Conservation (phyloP, 192 early-diverging fungal species). For the Linnemannia exigua region DNA sequence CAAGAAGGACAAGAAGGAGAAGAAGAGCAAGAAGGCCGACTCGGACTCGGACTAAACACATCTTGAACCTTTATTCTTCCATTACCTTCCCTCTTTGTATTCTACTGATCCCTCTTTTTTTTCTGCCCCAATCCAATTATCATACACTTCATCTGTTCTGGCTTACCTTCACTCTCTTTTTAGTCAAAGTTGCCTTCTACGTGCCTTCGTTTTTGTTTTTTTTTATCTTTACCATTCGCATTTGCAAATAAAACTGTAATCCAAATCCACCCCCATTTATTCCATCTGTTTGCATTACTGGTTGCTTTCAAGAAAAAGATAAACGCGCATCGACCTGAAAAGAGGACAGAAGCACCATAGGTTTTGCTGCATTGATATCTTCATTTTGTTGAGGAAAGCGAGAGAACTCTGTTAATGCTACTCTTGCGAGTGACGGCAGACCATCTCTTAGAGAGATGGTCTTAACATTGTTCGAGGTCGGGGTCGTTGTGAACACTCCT, state of each 20-base stretch:
- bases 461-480: too few species aligned
- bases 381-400: too few species aligned
- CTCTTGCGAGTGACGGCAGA: too few species aligned
- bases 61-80: neutral
- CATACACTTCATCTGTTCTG: too few species aligned
- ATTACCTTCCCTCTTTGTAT: neutral
- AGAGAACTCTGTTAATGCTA: too few species aligned
- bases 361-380: too few species aligned
- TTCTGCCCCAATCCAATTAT: too few species aligned
- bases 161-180: neutral
- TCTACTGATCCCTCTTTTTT: neutral
- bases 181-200: neutral
- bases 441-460: too few species aligned
- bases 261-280: neutral
- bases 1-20: constrained; percentile 60
- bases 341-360: too few species aligned
- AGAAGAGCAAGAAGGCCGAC: constrained; percentile 57
- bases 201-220: neutral
- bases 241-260: neutral
- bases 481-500: too few species aligned
- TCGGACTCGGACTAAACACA: constrained; percentile 41
- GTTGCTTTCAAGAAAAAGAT: too few species aligned
- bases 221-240: neutral
- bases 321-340: neutral
- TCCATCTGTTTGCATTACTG: neutral